Evolutionary conservation across 192 early-diverging fungal genomes (phyloP), one percentile per base, ranked within the genome.

Genomic region (Phycomyces nitens): DNA sequence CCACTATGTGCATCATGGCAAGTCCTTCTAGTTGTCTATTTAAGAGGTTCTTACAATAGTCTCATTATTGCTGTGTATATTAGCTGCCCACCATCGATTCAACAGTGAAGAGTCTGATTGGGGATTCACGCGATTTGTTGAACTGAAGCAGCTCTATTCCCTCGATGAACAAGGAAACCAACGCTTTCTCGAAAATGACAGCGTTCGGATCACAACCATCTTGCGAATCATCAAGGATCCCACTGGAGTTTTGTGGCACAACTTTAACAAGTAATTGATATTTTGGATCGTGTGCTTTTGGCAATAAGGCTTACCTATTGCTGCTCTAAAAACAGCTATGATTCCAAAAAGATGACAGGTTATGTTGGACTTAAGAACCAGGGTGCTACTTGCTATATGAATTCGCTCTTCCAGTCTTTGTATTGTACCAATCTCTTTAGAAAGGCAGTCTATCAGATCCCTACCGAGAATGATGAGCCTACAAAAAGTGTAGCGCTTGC

Each of bases 321-420:
- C 59, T 79, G 10, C 12, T 41, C 64, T 53, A 20, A 44, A 40
- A 3, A 5, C 60, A 89, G 87, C 69, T 96, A 92, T 78, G 91
- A 94, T 70, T 97, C 95, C 23, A 93, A 91, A 72, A 82, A 83
- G 57, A 81, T 86, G 70, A 95, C 94, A 34, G 95, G 97, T 11
- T 94, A 81, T 74, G 93, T 98, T 23, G 97, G 95, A 0, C 76
- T 99, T 58, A 91, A 90, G 65, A 99, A 99, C 73, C 96, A 98
- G 74, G 97, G 95, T 16, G 94, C 95, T 1, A 99, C 97, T 0
- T 95, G 97, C 78, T 99, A 99, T 73, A 95, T 99, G 94, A 99
- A 98, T 80, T 96, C 95, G 54, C 78, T 98, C 18, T 81, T 99
- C 40, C 97, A 99, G 70, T 94, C 92, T 21, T 80, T 98, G 29